Base-by-base conservation (phyloP, 1,284 basidiomycete genomes). In the Apiotrichum veenhuisii region DNA sequence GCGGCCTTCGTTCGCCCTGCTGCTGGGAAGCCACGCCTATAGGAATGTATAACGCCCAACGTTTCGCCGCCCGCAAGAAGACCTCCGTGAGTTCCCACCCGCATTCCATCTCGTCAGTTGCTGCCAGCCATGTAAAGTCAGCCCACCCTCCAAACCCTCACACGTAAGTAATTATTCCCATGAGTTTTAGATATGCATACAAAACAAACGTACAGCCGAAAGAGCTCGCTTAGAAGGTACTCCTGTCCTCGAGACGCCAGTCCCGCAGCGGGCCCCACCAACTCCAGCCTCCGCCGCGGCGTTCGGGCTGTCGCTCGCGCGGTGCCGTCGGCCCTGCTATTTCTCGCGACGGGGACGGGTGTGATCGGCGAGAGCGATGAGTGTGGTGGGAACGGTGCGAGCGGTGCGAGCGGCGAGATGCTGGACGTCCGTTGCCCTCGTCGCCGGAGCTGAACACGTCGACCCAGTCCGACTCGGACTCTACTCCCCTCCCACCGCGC, bases 231-330 rank as follows among this genome's bases (percentile, higher is more conserved):
- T 43, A 69, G 50, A 63, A 70, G 33, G 51, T 50, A 38, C 57
- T 64, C 22, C 69, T 57, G 56, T 75, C 72, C 17, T 61, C 58
- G 44, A 73, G 62, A 36, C 73, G 54, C 68, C 70, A 75, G 34
- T 77, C 69, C 34, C 64, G 68, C 42, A 77, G 54, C 34, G 75
- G 75, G 17, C 75, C 75, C 73, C 74, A 74, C 75, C 75, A 77
- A 52, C 66, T 69, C 72, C 72, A 73, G 0, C 66, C 66, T 4
- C 51, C 48, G 36, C 49, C 55, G 23, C 48, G n/a, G 20, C 37
- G 23, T 22, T 23, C 20, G 36, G 7, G 45, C 26, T 3, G 27
- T 14, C 12, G 14, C 8, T 12, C 25, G 8, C 22, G 12, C 20
- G 10, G 23, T 23, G 42, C 23, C 7, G 25, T 18, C 20, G 22